Evolutionary conservation across 2,329 filamentous ascomycete species (phyloP).

Genomic region (Scedosporium minutisporum): DNA sequence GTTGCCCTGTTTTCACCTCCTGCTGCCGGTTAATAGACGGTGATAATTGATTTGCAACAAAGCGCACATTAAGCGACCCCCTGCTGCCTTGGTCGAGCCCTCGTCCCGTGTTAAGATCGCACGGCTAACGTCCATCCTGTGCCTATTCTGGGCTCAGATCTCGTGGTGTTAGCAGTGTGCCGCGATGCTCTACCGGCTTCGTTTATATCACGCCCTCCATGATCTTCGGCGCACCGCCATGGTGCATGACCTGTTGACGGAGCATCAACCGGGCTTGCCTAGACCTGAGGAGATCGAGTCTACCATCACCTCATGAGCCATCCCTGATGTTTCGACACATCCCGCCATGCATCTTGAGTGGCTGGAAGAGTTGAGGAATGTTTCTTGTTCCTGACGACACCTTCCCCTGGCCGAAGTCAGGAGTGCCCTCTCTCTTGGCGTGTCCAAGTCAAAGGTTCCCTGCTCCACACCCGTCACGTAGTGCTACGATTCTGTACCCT

Average conservation of each 20-base stretch:
- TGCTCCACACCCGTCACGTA: not conserved
- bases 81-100: not conserved
- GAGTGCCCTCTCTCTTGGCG: not conserved
- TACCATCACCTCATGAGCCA: not conserved
- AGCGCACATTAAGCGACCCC: not conserved
- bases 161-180: not conserved
- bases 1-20: not conserved
- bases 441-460: not conserved
- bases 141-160: not conserved
- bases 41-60: not conserved
- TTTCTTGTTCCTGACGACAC: not conserved
- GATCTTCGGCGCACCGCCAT: conserved; percentile 5
- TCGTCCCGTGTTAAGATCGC: conserved; percentile 3
- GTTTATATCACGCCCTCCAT: not conserved
- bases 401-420: not conserved
- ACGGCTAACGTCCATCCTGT: not conserved
- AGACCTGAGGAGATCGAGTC: not conserved
- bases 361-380: conserved; percentile 2
- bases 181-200: not conserved
- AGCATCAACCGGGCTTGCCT: conserved; percentile 5
- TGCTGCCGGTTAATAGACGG: not conserved
- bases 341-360: not conserved
- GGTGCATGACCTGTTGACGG: not conserved
- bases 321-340: conserved; percentile 2
- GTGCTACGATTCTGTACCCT: not conserved